These are phyloP conservation scores for Exsudoporus floridanus DNA, from an alignment of 1,284 basidiomycete species.

Conservation along the genomic window DNA sequence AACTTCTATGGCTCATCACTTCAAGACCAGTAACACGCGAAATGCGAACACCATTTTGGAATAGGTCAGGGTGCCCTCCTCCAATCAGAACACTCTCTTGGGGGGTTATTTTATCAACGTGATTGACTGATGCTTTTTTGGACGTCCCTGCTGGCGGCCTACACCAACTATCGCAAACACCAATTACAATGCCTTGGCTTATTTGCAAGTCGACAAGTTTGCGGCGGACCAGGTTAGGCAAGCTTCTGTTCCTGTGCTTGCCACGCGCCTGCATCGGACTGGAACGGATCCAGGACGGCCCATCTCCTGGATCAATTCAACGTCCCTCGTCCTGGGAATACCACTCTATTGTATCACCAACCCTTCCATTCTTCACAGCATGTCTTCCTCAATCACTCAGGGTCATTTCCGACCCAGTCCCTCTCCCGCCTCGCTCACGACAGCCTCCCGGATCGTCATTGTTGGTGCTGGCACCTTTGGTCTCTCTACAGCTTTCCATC, in stretches of 20 bases:
- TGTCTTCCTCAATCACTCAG: conserved; percentile 4
- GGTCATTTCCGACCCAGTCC: background rate
- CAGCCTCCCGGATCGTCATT: conserved; percentile 50
- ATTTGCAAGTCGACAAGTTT: background rate
- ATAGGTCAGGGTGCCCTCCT: too few species aligned
- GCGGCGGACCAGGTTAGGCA: too few species aligned
- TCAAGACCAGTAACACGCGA: too few species aligned
- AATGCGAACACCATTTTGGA: too few species aligned
- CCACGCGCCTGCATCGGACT: background rate
- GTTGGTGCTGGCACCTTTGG: conserved; percentile 88
- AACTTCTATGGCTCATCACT: too few species aligned
- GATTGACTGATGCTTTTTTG: too few species aligned
- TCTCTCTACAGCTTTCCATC: conserved; percentile 77
- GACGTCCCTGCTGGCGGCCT: too few species aligned
- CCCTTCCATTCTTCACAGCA: background rate
- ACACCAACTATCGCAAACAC: too few species aligned
- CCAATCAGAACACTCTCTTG: too few species aligned
- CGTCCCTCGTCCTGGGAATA: background rate
- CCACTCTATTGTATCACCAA: background rate
- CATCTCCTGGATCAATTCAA: background rate
- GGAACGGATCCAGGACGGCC: background rate
- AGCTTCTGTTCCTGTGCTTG: background rate
- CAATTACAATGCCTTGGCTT: background rate
- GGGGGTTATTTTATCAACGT: too few species aligned
- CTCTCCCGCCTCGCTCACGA: background rate